Evolutionary conservation across 495 filamentous ascomycete genomes (phyloP), one percentile per base, ranked within the genome.

Genomic region (Talaromyces wortmannii): DNA sequence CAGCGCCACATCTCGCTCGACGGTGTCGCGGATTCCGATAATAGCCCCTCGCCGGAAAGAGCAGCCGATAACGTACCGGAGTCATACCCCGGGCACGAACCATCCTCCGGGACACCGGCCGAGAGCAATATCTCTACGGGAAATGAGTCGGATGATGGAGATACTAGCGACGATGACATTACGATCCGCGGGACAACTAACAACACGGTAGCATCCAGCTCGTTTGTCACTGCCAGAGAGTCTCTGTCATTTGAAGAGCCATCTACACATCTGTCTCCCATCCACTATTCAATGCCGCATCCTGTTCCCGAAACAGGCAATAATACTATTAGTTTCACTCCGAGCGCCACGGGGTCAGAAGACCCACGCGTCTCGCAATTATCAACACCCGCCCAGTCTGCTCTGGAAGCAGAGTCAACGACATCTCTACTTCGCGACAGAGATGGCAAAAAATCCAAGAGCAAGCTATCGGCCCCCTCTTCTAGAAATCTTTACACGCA

Each of bases 391-490:
- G 23, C 32, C 12, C 15, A 32, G 5, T 64, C 67, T 57, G 57
- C 62, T 36, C 75, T 69, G 48, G 72, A 75, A 48, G 55, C 64
- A 18, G 68, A 66, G 29, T 77, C 74, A n/a, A 69, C 66, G 18
- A 70, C 68, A 12, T 61, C 67, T 6, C 59, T 77, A 42, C 54
- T 77, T 51, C 62, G 61, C 17, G 32, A 48, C 16, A 57, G 55
- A 30, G 57, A 59, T 6, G 33, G 46, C 18, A 40, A 30, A 43
- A 68, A 74, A 55, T 54, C 50, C 7, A 67, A 68, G 45, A 58
- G 61, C 46, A 68, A 58, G 31, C 45, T 56, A 11, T 63, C 64
- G 31, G 56, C 43, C 6, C 49, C 61, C 12, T 61, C 60, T 30
- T 58, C 58, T 13, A 61, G 60, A 16, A 59, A 56, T 6, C 60